These are phyloP conservation scores for Leonotis leonurus DNA, from an alignment of 257 asterid species.

Conservation along the genomic window DNA sequence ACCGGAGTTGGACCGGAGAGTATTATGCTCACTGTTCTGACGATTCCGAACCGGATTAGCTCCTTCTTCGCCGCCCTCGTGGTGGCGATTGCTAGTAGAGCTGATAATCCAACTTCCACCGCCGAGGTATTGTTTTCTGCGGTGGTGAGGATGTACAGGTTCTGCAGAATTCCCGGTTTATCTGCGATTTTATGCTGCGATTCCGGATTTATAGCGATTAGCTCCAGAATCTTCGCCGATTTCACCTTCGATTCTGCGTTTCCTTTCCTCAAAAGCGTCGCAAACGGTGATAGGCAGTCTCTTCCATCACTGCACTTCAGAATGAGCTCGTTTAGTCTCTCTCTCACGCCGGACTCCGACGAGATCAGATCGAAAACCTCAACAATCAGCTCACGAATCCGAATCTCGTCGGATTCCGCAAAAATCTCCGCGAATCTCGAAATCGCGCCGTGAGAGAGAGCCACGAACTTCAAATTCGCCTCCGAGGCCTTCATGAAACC, in stretches of 20 bases:
- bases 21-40: conserved; percentile 33
- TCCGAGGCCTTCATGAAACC: conserved; percentile 42
- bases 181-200: conserved; percentile 51
- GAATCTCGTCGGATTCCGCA: conserved; percentile 30
- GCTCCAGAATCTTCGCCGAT: conserved; percentile 47
- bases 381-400: conserved; percentile 41
- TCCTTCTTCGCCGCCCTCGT: conserved; percentile 58
- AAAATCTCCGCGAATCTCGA: conserved; percentile 28
- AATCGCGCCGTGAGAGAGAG: conserved; percentile 27
- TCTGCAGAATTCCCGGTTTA: conserved; percentile 38
- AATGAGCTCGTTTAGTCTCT: conserved; percentile 35
- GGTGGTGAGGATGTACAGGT: conserved; percentile 33
- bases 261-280: conserved; percentile 39
- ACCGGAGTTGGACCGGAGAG: conserved; percentile 37
- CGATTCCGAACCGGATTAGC: conserved; percentile 59
- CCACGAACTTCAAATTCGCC: conserved; percentile 47
- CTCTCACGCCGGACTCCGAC: conserved; percentile 35
- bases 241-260: conserved; percentile 42
- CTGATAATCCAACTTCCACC: conserved; percentile 48
- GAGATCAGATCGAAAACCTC: conserved; percentile 45
- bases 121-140: conserved; percentile 24
- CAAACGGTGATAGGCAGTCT: conserved; percentile 34
- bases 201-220: conserved; percentile 45
- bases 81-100: conserved; percentile 44
- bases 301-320: conserved; percentile 16